A percentile compares a stretch with the other conserved stretches of the same genome.
Evolutionary conservation across 352 stramenopile genomes (phyloP).

Genomic region (Plasmopara muralis): DNA sequence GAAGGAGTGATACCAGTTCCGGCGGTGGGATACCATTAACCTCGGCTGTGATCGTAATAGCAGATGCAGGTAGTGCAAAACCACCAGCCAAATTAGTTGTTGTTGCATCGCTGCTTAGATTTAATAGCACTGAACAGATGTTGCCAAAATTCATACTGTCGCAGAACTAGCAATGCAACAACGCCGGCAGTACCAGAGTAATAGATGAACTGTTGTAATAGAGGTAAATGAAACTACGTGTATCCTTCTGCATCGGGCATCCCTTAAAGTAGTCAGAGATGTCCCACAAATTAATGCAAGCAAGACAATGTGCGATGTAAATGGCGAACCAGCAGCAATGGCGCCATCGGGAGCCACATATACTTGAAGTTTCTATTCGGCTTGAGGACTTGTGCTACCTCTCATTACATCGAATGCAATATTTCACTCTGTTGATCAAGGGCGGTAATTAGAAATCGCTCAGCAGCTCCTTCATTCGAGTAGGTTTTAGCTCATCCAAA

Average conservation of each 20-base stretch:
- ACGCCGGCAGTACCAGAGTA: background rate
- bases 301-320: constrained; percentile 7
- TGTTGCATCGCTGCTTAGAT: constrained; percentile 1
- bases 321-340: constrained; percentile 8
- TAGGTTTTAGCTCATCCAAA: constrained; percentile 10
- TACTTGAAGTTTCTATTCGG: background rate
- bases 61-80: no score
- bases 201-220: constrained; percentile 7
- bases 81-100: no score
- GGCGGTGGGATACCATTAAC: no score
- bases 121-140: background rate
- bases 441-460: constrained; percentile 8
- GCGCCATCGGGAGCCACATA: constrained; percentile 9
- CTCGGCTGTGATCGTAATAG: no score
- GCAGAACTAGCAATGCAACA: constrained; percentile 4
- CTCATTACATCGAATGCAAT: constrained; percentile 13
- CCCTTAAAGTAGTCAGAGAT: constrained; percentile 11
- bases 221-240: constrained; percentile 6
- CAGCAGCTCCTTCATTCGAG: constrained; percentile 5
- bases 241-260: constrained; percentile 13
- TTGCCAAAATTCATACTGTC: constrained; percentile 1
- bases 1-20: no score
- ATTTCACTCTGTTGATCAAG: constrained; percentile 9
- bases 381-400: constrained; percentile 13
- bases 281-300: constrained; percentile 1